Evolutionary conservation across 2,329 filamentous ascomycete species (phyloP).

Genomic region (Chaetomium olivaceum): DNA sequence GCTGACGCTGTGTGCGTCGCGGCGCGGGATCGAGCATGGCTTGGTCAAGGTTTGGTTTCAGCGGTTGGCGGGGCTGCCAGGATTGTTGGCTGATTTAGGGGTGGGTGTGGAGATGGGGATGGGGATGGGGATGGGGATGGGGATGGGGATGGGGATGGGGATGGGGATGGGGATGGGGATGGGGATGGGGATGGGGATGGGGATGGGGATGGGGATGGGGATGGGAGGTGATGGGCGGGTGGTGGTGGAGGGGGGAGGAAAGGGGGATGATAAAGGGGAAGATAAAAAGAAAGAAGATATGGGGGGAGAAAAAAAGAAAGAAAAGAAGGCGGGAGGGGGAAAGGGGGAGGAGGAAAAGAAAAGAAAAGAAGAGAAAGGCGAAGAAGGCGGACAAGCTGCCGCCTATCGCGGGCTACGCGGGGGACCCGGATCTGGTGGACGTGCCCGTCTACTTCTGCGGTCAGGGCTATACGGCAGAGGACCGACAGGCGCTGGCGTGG

Average conservation of each 20-base stretch:
- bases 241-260: background rate
- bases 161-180: no score
- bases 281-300: no score
- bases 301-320: background rate
- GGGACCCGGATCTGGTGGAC: constrained; percentile 4
- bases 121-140: no score
- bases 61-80: background rate
- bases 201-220: no score
- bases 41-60: constrained; percentile 10
- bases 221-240: background rate
- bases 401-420: constrained; percentile 11
- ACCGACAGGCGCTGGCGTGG: constrained; percentile 1
- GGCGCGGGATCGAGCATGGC: constrained; percentile 12
- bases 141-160: no score
- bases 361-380: background rate
- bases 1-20: constrained; percentile 8
- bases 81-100: no score
- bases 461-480: constrained; percentile 19
- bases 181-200: no score
- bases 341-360: background rate
- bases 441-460: constrained; percentile 12
- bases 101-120: no score
- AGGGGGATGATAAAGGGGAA: background rate
- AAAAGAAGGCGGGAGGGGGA: background rate
- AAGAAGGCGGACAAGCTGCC: constrained; percentile 9